These are phyloP conservation scores for Zygnema circumcarinatum DNA, from an alignment of 139 green algal species.

Conservation along the genomic window DNA sequence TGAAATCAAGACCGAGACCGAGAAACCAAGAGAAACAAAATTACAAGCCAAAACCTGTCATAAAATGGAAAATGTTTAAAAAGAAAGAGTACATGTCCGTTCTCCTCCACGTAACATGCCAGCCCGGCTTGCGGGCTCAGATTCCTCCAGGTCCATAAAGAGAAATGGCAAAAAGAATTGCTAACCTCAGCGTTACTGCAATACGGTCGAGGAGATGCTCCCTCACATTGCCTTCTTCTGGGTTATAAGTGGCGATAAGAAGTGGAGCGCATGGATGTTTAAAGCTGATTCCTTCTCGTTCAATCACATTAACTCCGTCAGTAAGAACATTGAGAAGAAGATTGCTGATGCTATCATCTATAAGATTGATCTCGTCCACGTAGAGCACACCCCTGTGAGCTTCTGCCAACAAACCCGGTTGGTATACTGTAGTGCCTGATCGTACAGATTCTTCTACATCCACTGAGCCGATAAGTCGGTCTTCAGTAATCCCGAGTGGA, in stretches of 20 bases:
- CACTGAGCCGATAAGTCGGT: conserved; percentile 96
- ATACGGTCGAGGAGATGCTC: conserved; percentile 99
- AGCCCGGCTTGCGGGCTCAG: no score
- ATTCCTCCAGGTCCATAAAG: no score
- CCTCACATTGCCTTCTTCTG: conserved; percentile 87
- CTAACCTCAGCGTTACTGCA: conserved; percentile 83
- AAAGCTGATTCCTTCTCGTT: conserved; percentile 96
- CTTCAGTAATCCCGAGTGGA: conserved; percentile 97
- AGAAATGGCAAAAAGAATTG: no score
- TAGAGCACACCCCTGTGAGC: conserved; percentile 93
- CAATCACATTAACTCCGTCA: conserved; percentile 95
- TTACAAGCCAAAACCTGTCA: no score
- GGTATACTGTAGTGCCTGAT: conserved; percentile 95
- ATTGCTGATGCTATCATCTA: conserved; percentile 98
- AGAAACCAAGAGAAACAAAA: no score
- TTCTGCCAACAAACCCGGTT: conserved; percentile 95
- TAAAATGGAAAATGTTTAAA: no score
- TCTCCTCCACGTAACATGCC: no score
- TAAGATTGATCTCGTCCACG: conserved; percentile 94
- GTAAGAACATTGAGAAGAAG: conserved; percentile 94
- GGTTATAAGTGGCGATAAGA: conserved; percentile 98
- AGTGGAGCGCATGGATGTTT: conserved; percentile 94
- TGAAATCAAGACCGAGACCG: no score
- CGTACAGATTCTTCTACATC: conserved; percentile 99
- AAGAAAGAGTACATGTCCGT: no score